Evolutionary conservation across 345 rosid genomes (phyloP).

Genomic region (Corchorus capsularis): DNA sequence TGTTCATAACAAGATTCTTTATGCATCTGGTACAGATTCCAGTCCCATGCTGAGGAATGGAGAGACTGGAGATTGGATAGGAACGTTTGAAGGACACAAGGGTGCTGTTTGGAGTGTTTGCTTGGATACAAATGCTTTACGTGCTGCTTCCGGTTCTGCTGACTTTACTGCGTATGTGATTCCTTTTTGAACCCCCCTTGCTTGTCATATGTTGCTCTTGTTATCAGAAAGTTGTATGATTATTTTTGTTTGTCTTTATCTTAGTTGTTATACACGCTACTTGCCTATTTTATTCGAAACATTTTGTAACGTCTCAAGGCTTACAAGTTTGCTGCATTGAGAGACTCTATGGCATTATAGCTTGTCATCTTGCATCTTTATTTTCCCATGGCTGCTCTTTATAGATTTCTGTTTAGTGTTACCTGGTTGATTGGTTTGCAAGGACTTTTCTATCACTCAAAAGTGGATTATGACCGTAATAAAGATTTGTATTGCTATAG

Average conservation of each 20-base stretch:
- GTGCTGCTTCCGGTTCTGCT: slow-evolving; percentile 95
- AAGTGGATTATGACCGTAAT: not conserved
- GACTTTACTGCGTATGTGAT: slow-evolving; percentile 84
- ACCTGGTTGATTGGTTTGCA: not conserved
- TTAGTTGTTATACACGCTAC: not conserved
- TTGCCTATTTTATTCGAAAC: no score
- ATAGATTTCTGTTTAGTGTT: not conserved
- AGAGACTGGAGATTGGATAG: slow-evolving; percentile 99
- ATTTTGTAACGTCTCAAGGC: not conserved
- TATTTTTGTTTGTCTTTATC: not conserved
- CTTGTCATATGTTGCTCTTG: not conserved
- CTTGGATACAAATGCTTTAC: slow-evolving; percentile 81
- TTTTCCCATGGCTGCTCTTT: no score
- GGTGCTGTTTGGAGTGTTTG: slow-evolving; percentile 98
- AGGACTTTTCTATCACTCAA: not conserved
- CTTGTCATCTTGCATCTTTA: no score
- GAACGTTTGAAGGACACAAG: slow-evolving; percentile 97
- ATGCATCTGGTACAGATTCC: slow-evolving; percentile 54
- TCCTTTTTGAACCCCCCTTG: not conserved
- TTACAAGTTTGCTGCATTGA: no score
- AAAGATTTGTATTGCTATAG: not conserved
- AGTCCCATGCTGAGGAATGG: slow-evolving; percentile 98
- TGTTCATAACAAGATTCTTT: not conserved
- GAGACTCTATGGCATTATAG: no score
- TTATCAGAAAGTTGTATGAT: not conserved